Conservation (phyloP, 2,329 filamentous ascomycete species). For the Aspergillus niger region DNA sequence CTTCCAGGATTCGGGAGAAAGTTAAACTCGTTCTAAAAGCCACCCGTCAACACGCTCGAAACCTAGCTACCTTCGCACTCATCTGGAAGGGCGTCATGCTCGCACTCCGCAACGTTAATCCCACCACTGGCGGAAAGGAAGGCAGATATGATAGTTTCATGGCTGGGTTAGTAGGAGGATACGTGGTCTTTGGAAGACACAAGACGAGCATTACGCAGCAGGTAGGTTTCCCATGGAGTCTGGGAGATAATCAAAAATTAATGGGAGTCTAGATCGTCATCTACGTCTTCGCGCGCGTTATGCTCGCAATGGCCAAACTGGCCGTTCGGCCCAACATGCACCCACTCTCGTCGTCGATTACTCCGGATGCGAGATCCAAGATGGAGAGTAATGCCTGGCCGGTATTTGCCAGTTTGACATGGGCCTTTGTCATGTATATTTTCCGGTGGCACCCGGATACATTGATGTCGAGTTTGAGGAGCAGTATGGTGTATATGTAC, state of each 20-base stretch:
- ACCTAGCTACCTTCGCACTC: conserved; percentile 86
- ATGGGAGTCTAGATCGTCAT: conserved; percentile 74
- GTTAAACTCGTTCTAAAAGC: conserved; percentile 75
- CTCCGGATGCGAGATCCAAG: conserved; percentile 45
- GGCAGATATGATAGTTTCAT: conserved; percentile 81
- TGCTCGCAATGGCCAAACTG: conserved; percentile 79
- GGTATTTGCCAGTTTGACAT: conserved; percentile 84
- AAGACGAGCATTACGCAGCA: conserved; percentile 83
- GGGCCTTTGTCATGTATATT: conserved; percentile 93
- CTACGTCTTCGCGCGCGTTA: conserved; percentile 92
- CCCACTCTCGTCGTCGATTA: conserved; percentile 46
- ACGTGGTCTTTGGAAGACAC: conserved; percentile 83
- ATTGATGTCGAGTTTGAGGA: conserved; percentile 85
- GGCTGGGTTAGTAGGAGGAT: conserved; percentile 84
- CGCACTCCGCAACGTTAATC: conserved; percentile 63
- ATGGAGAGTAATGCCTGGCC: conserved; percentile 82
- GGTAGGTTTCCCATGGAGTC: conserved; percentile 28
- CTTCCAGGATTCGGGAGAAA: conserved; percentile 70
- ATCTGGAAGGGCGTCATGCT: conserved; percentile 87
- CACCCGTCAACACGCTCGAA: conserved; percentile 85
- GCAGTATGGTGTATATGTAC: conserved; percentile 98
- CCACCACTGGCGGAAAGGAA: conserved; percentile 54
- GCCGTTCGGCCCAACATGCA: conserved; percentile 65
- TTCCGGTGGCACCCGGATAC: conserved; percentile 91
- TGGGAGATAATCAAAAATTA: not conserved